Evolutionary conservation across 129 eudicot species (phyloP).

Genomic region (Tagetes patula): DNA sequence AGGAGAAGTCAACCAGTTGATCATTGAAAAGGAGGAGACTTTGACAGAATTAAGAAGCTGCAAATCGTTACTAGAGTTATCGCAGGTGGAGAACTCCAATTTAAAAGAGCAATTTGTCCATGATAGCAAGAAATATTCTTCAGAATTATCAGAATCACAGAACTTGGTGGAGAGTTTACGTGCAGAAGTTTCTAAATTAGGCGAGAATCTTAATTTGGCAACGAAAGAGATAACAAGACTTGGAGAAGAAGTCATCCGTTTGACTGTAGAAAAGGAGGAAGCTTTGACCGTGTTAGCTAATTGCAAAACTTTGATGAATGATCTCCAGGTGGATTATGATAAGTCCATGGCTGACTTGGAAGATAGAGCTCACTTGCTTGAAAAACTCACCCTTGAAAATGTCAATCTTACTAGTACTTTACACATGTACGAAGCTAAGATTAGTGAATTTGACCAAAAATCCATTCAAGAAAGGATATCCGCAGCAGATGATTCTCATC

Average conservation of each 20-base stretch:
- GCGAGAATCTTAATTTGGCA: slow-evolving; percentile 33
- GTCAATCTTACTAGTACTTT: slow-evolving; percentile 39
- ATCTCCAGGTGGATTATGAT: slow-evolving; percentile 37
- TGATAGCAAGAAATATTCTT: slow-evolving; percentile 43
- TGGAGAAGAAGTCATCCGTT: slow-evolving; percentile 41
- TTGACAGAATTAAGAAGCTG: slow-evolving; percentile 39
- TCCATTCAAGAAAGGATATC: not conserved
- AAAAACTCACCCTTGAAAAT: slow-evolving; percentile 54
- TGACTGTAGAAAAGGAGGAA: slow-evolving; percentile 47
- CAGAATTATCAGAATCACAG: slow-evolving; percentile 45
- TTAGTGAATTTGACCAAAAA: slow-evolving; percentile 33
- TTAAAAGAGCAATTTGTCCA: slow-evolving; percentile 36
- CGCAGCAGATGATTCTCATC: slow-evolving; percentile 22
- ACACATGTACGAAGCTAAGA: slow-evolving; percentile 41
- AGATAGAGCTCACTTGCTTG: slow-evolving; percentile 42
- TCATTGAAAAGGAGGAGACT: slow-evolving; percentile 46
- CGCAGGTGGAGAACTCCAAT: slow-evolving; percentile 46
- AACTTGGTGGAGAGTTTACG: slow-evolving; percentile 48
- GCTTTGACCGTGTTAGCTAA: slow-evolving; percentile 40
- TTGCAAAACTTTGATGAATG: slow-evolving; percentile 30
- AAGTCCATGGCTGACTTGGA: slow-evolving; percentile 46
- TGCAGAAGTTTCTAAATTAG: slow-evolving; percentile 46
- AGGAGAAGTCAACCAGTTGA: slow-evolving; percentile 41
- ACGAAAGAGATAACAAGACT: slow-evolving; percentile 46
- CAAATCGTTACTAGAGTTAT: slow-evolving; percentile 38